phyloP scores from a whole-genome alignment of 169 alveolate genomes.

The Eimeria brunetti region DNA sequence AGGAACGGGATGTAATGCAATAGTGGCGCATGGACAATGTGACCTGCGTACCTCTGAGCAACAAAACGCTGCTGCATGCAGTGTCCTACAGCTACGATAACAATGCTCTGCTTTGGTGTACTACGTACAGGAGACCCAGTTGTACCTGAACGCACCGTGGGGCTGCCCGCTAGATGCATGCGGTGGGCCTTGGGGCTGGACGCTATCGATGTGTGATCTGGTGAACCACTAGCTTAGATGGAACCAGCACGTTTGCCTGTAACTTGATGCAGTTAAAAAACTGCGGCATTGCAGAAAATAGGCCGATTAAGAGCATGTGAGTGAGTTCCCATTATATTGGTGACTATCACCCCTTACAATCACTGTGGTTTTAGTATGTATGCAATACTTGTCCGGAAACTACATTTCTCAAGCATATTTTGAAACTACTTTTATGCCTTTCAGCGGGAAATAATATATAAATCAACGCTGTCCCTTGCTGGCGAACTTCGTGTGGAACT shows the following conservation, averaged over 20 bases:
- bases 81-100: not conserved
- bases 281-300: not conserved
- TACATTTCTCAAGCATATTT: not conserved
- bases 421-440: not conserved
- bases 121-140: not conserved
- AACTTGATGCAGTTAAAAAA: not conserved
- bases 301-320: not conserved
- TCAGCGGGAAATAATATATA: not conserved
- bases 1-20: conserved; percentile 18
- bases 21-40: not conserved
- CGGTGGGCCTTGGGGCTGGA: conserved; percentile 26
- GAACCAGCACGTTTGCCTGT: not conserved
- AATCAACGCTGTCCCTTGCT: no score
- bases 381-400: not conserved
- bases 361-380: not conserved
- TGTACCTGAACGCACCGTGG: conserved; percentile 1
- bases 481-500: not conserved
- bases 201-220: not conserved
- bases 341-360: not conserved
- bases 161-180: conserved; percentile 64
- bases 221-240: not conserved
- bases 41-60: not conserved
- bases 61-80: not conserved
- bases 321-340: not conserved
- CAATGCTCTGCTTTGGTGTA: not conserved